Evolutionary conservation across 2,329 filamentous ascomycete species (phyloP).

Genomic region (Fusarium miscanthi): DNA sequence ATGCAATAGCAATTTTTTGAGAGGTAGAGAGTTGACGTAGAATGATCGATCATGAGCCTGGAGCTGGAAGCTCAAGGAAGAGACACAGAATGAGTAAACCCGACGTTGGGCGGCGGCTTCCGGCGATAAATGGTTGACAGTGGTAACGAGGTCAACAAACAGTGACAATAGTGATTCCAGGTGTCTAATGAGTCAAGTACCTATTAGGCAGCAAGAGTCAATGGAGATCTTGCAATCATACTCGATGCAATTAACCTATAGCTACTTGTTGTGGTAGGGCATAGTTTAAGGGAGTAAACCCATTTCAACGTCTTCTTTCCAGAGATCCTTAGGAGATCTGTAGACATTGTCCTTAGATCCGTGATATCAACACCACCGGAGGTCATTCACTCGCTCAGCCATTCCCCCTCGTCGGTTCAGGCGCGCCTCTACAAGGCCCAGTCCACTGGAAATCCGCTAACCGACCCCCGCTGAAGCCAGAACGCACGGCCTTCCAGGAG

Average conservation of each 20-base stretch:
- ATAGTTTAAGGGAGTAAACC: neutral
- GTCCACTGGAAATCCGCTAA: constrained; percentile 20
- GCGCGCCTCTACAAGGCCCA: constrained; percentile 16
- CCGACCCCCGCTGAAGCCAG: constrained; percentile 13
- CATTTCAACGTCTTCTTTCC: neutral
- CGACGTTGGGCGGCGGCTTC: constrained; percentile 23
- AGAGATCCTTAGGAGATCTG: neutral
- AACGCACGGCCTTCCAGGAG: constrained; percentile 13
- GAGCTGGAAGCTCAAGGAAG: neutral
- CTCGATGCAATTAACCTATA: neutral
- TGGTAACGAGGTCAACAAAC: constrained; percentile 4
- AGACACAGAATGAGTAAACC: constrained; percentile 15
- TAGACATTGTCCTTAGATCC: neutral
- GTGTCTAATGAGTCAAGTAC: constrained; percentile 8
- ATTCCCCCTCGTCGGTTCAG: constrained; percentile 24
- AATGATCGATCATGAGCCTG: neutral
- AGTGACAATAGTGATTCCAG: constrained; percentile 1
- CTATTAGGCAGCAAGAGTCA: constrained; percentile 4
- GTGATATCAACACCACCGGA: constrained; percentile 5
- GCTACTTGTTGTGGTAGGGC: neutral
- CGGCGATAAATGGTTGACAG: constrained; percentile 6
- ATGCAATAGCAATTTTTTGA: neutral
- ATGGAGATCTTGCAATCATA: neutral
- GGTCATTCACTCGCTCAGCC: neutral
- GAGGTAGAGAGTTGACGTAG: neutral